Conservation (phyloP, 2,329 filamentous ascomycete genomes). For the Berkeleyomyces basicola region DNA sequence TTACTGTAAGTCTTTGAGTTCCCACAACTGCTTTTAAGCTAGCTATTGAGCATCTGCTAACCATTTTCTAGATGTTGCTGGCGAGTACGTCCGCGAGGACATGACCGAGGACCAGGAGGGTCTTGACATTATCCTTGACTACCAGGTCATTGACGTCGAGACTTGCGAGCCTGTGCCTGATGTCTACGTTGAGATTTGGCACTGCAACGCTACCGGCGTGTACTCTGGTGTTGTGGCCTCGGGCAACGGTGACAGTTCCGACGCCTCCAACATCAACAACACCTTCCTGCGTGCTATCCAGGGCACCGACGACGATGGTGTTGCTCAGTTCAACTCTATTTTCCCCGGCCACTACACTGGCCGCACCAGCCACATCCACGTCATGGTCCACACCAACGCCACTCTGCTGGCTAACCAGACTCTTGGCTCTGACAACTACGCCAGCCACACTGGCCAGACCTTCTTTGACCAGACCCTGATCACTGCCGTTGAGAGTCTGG, state of each 20-base stretch:
- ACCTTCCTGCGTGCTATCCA: constrained; percentile 27
- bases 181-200: constrained; percentile 29
- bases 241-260: constrained; percentile 21
- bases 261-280: constrained; percentile 20
- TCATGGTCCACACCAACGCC: constrained; percentile 21
- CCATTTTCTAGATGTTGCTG: constrained; percentile 20
- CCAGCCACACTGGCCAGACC: constrained; percentile 44
- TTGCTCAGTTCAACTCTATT: constrained; percentile 26
- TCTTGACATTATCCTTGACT: constrained; percentile 25
- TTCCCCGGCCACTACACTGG: constrained; percentile 29
- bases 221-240: constrained; percentile 25
- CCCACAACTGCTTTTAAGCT: neutral
- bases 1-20: constrained; percentile 20
- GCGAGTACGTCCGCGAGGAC: constrained; percentile 24
- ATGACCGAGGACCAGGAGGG: constrained; percentile 26
- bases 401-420: constrained; percentile 32
- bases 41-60: neutral
- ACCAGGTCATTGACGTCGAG: constrained; percentile 27
- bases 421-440: constrained; percentile 27
- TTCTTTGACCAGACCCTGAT: constrained; percentile 43
- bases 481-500: constrained; percentile 27
- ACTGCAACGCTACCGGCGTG: constrained; percentile 29
- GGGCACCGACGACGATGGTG: constrained; percentile 24
- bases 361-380: constrained; percentile 27
- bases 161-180: constrained; percentile 25